Evolutionary conservation across 257 asterid species (phyloP), one percentile per base, ranked within the genome.

Genomic region (Misopates orontium): DNA sequence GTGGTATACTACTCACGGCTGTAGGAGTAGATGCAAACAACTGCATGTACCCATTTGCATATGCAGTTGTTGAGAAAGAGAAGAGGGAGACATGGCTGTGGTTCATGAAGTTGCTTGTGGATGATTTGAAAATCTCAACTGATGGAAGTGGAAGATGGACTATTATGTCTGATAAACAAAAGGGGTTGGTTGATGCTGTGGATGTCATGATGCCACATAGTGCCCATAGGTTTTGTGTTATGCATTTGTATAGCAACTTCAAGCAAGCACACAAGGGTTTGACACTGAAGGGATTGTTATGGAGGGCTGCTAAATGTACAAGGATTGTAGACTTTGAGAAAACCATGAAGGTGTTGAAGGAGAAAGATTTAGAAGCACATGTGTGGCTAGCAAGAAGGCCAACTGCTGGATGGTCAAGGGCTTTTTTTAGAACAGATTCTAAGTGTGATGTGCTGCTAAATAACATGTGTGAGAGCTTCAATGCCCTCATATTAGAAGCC

Each of bases 41-140:
- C 7, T n/a, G 24, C 25, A 61, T 70, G 11, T 70, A 61, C 52
- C 70, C 16, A 0, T 31, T 70, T 36, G 64, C 52, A 0, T 70
- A 62, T 70, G 64, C 47, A 12, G 2, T 69, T 8, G 68, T 69
- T 4, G 68, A 69, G 60, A 69, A 32, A 11, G 62, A 60, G 21
- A 62, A 10, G 1, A 6, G 18, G 1, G 48, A 70, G 17, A 32
- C 64, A 4, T 70, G 70, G 50, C 16, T 10, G 8, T 70, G 49
- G 20, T 62, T 70, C 48, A 1, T 62, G 10, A 13, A 40, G 13
- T 21, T 50, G 13, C 1, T 62, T 0, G 41, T 15, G 1, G n/a
- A 16, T 32, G 57, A 70, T 14, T 52, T 70, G 69, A 62, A 18
- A 18, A 70, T 70, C 10, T 10, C 36, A 5, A 12, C 50, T 61